Evolutionary conservation across 106 monocot genomes (phyloP).

Genomic region (Dioscorea alata): DNA sequence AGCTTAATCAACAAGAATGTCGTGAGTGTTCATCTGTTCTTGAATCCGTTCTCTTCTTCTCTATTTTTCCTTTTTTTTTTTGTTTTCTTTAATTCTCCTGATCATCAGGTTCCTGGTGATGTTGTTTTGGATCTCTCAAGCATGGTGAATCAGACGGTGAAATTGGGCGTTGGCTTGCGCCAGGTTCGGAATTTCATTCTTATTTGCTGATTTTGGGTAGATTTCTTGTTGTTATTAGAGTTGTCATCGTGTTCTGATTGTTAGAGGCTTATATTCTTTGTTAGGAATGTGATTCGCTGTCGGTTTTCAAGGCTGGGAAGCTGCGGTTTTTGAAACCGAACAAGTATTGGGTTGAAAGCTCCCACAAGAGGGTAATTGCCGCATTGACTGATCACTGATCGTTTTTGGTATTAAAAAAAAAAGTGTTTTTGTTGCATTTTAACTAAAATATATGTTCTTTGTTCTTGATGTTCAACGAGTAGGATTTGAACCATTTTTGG

Average conservation of each 20-base stretch:
- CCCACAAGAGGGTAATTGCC: slow-evolving; percentile 72
- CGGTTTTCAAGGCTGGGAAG: slow-evolving; percentile 58
- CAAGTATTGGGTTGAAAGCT: slow-evolving; percentile 92
- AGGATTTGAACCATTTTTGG: too few species aligned
- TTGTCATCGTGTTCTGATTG: neutral
- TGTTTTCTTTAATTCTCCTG: neutral
- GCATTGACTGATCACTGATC: too few species aligned
- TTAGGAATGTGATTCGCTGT: slow-evolving; percentile 67
- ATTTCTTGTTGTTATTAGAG: neutral
- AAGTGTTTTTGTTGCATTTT: too few species aligned
- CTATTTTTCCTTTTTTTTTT: neutral
- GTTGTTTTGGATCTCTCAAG: slow-evolving; percentile 66
- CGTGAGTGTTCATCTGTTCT: slow-evolving; percentile 13
- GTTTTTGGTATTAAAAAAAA: too few species aligned
- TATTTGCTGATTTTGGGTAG: neutral
- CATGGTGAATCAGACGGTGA: slow-evolving; percentile 62
- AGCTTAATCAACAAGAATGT: slow-evolving; percentile 43
- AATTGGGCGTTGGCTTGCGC: slow-evolving; percentile 70
- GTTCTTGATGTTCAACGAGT: too few species aligned
- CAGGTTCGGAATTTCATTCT: slow-evolving; percentile 38
- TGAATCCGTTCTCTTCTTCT: neutral
- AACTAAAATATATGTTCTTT: too few species aligned
- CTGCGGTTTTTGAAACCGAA: slow-evolving; percentile 74
- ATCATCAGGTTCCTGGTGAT: slow-evolving; percentile 70
- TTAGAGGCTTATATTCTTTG: neutral